Base-by-base conservation (phyloP, 1,139 yeast species). In the Pichia sp. region DNA sequence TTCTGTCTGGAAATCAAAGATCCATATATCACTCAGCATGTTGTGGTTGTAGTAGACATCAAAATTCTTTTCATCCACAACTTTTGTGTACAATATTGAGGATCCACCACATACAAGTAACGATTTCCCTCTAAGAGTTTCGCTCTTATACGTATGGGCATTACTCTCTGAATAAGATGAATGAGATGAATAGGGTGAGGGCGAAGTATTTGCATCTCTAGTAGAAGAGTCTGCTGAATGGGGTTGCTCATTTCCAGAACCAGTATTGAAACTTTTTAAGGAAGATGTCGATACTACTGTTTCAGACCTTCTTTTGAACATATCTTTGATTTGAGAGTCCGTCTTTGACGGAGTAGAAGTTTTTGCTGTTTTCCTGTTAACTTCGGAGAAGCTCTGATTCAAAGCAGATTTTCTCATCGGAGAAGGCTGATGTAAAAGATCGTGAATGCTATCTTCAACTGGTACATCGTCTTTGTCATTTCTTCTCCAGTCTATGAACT, bases 71-170 rank as follows among this genome's bases (percentile, higher is more conserved):
- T 55, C 55, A 43, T 61, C 57, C 4, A 52, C 34, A 4, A 63
- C 61, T 50, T 62, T 64, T 3, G 64, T 56, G 49, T 60, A 60
- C 33, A 63, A 54, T 1, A 55, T 58, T 12, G 67, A 64, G 0
- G 80, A 76, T 4, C 83, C 83, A 5, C 81, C 83, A 60, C 74
- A 77, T 1, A 75, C 57, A 2, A 77, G 61, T 24, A 78, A 55
- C 3, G 66, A 55, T 47, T 65, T 66, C 7, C 60, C 52, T 17
- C 51, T 45, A 16, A 60, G 52, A 2, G 53, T 42, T 6, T 29
- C 12, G 6, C 56, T 55, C 27, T 33, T 48, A 33, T 43, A 50
- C 4, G 54, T 55, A 44, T 57, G 63, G 6, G 33, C 17, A 44
- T 8, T 24, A n/a, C 33, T 24, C 16, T 8, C n/a, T 4, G 46